Evolutionary conservation across 164 flowering plant species (phyloP), one percentile per base, ranked within the genome.

Genomic region (Magnolia changhungtana): DNA sequence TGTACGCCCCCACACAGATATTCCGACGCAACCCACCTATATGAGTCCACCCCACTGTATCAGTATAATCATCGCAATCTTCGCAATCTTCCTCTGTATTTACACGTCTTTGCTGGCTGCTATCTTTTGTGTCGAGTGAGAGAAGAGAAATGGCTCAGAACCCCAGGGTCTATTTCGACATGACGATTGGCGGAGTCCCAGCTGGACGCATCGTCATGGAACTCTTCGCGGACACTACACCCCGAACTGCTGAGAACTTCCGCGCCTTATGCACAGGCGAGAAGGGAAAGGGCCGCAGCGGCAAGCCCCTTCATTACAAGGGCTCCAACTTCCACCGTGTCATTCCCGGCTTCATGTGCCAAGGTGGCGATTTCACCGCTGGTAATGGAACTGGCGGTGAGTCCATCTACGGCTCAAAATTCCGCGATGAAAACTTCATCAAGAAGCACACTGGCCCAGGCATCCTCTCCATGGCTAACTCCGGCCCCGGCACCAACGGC

Each of bases 181-280:
- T 92, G 86, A 14, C 85, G 10, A 68, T 90, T 85, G 92, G 90
- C 71, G 93, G 89, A 6, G 14, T 58, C 0, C 89, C 90, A 0
- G 87, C 85, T 55, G 94, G 95, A 8, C 81, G 95, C 31, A 86
- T 92, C 84, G 86, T 92, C 49, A 92, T 92, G 91, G 97, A 92
- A 84, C 92, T 92, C 51, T 92, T 11, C 85, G 90, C 90, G 11
- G 94, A 92, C 78, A 74, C 70, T 1, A 76, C 78, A 0, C 94
- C 94, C 0, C 79, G 80, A 19, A 91, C 97, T 21, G 91, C 90
- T 7, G 95, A 90, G 86, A 91, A 90, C 82, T 92, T 90, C 90
- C 88, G 93, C 3, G 93, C 95, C 0, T 91, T 91, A 74, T 92
- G 93, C 90, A 91, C 95, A 13, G 94, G 95, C 23, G 95, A 90